Base-by-base conservation (phyloP, 2,329 filamentous ascomycete genomes). In the Ceratocystis lukuohia region DNA sequence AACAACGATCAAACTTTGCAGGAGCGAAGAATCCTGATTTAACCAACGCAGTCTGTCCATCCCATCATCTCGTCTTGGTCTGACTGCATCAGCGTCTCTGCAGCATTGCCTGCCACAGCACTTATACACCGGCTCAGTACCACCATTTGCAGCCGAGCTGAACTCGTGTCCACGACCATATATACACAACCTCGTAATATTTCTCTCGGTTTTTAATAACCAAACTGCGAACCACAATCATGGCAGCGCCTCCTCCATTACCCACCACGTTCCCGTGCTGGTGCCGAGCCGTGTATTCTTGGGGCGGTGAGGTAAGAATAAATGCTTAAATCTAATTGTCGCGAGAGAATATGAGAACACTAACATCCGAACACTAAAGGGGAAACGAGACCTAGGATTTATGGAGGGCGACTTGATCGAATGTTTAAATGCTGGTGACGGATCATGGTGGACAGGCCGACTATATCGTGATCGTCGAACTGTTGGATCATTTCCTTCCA, bases 371-470 rank as follows among this genome's bases (percentile, higher is more conserved):
- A 33, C 33, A n/a, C 12, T 28, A 12, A 68, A 88, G 86, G 93
- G 88, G 28, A 96, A 96, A 79, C 86, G 88, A 75, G 94, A 99
- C 74, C 82, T 99, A 67, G 94, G 94, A 17, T 99, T 99, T 76
- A 88, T 99, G 71, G 94, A 99, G 76, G 94, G 94, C 70, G 94
- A 99, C 76, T 77, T 99, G 70, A 99, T 99, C 75, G 94, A 99
- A 83, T 96, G 93, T 73, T 81, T 99, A 65, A 99, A 99, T 75
- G 94, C 94, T 22, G 94, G 94, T 69, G 94, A 99, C 77, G 94
- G 94, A 64, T 92, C 90, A 61, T 99, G 94, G 94, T 99, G 94
- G 94, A 96, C 92, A 77, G 94, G 94, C 61, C 85, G 93, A 69
- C 78, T 99, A 73, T 89, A 87, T 73, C 85, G 94, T 71, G 94